A percentile compares a stretch with the other conserved stretches of the same genome.
phyloP scores from a whole-genome alignment of 805 yeast species.

The Lipomyces japonicus region DNA sequence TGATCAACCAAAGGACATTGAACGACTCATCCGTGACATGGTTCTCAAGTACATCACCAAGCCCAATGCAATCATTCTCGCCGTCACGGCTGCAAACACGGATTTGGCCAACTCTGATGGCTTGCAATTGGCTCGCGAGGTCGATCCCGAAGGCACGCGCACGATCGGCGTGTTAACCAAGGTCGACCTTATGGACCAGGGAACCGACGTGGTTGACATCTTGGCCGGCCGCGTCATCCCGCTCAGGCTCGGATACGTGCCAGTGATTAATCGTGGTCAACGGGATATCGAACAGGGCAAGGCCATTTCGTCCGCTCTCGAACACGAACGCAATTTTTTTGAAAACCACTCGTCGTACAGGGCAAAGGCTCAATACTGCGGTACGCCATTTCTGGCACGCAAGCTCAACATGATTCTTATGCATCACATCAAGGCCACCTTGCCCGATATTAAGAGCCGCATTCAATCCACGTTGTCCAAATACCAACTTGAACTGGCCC shows the following conservation, averaged over 20 bases:
- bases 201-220: slow-evolving; percentile 94
- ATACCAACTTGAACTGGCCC: slow-evolving; percentile 71
- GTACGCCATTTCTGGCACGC: slow-evolving; percentile 95
- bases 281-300: slow-evolving; percentile 87
- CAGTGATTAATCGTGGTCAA: slow-evolving; percentile 96
- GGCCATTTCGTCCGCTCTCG: slow-evolving; percentile 81
- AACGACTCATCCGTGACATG: slow-evolving; percentile 89
- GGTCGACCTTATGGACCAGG: slow-evolving; percentile 95
- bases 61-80: slow-evolving; percentile 90
- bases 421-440: slow-evolving; percentile 81
- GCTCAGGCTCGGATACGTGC: slow-evolving; percentile 90
- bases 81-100: slow-evolving; percentile 94
- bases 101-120: slow-evolving; percentile 98
- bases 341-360: slow-evolving; percentile 87
- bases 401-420: slow-evolving; percentile 82
- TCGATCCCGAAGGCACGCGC: slow-evolving; percentile 91
- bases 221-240: slow-evolving; percentile 95
- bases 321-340: slow-evolving; percentile 74
- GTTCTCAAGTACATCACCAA: slow-evolving; percentile 87
- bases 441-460: slow-evolving; percentile 90
- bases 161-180: slow-evolving; percentile 96
- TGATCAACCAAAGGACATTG: slow-evolving; percentile 97
- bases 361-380: slow-evolving; percentile 92
- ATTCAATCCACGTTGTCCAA: slow-evolving; percentile 81
- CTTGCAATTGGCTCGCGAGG: slow-evolving; percentile 91